Conservation (phyloP, 345 rosid species). For the Corchorus capsularis region DNA sequence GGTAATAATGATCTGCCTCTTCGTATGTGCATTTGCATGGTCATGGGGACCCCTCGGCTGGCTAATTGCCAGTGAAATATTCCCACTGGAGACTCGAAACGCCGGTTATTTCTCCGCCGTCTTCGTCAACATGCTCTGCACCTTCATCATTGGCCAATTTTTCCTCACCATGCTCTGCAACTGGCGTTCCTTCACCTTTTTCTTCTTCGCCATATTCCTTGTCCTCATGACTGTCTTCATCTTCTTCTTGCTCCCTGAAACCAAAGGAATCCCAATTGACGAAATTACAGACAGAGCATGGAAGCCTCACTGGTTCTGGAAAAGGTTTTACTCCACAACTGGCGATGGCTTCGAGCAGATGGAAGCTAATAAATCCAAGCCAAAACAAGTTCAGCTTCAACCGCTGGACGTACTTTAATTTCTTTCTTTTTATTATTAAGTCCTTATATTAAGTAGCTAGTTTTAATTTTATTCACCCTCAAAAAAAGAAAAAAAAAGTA, state of each 20-base stretch:
- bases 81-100: conserved; percentile 52
- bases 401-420: too few species aligned
- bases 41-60: conserved; percentile 78
- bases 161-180: conserved; percentile 52
- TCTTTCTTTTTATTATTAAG: too few species aligned
- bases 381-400: too few species aligned
- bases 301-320: conserved; percentile 70
- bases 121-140: conserved; percentile 48
- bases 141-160: conserved; percentile 57
- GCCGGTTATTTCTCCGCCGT: conserved; percentile 55
- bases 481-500: too few species aligned
- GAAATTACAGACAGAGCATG: conserved; percentile 50
- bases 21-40: conserved; percentile 69
- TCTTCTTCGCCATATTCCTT: conserved; percentile 55
- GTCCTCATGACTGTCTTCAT: conserved; percentile 37
- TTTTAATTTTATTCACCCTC: too few species aligned
- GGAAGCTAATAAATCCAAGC: too few species aligned
- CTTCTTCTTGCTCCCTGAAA: conserved; percentile 49
- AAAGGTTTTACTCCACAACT: conserved; percentile 17
- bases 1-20: conserved; percentile 40
- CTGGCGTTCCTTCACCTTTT: conserved; percentile 48
- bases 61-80: conserved; percentile 66
- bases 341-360: too few species aligned
- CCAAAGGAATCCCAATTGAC: conserved; percentile 57
- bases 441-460: too few species aligned